Evolutionary conservation across 1,284 basidiomycete species (phyloP), one percentile per base, ranked within the genome.

Genomic region (Paramarasmius palmivorus): DNA sequence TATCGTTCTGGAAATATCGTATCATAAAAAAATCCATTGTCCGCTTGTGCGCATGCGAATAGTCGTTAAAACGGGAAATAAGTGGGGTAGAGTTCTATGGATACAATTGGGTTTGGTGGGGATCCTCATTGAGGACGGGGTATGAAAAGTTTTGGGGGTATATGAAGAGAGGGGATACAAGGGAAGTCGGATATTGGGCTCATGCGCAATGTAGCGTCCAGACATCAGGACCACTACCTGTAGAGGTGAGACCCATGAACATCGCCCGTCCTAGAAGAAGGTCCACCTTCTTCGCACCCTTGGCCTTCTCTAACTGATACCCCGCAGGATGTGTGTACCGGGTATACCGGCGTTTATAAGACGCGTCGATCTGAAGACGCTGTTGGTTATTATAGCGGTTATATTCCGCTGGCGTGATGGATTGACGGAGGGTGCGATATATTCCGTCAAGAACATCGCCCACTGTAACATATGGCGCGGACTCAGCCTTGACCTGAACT

Each of bases 241-340:
- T 52, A 41, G 36, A 26, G 7, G 44, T 44, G 14, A 65, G 46
- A 49, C 64, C 62, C n/a, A 23, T 50, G 40, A 63, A 65, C 9
- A n/a, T 36, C 7, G 48, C 51, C 5, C 26, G 17, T 10, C 35
- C 34, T 2, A 58, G 54, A 40, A 64, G 45, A 42, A 57, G 64
- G 42, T 65, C 64, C 8, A 65, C 62, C 48, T 59, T 40, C 55
- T 62, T 65, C n/a, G 63, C 39, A 17, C 64, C 64, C 49, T 65
- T 63, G 32, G 19, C 26, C 50, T 51, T 52, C 50, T 65, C 64
- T 15, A 50, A 8, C 12, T 49, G 25, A 17, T 38, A 7, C 9
- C 25, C 42, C 3, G 32, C 23, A 9, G 49, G 44, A 22, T 53
- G 42, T 1, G 46, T 36, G 22, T 36, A 52, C 44, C 57, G 39